Base-by-base conservation (phyloP, 352 stramenopile species). In the Pythium rhizo-oryzae region DNA sequence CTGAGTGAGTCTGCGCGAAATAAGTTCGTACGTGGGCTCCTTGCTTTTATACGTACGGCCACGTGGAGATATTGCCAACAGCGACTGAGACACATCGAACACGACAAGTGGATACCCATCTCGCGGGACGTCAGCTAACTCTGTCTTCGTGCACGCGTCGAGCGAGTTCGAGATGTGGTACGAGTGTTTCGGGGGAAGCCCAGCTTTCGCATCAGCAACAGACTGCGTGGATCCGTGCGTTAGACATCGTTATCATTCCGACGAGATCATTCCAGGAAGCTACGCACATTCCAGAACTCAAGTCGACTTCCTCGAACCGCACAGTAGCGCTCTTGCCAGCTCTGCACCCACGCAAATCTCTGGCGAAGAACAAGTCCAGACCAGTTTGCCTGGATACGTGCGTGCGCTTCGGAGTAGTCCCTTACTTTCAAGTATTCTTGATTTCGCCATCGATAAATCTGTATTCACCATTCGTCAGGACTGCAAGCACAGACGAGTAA, bases 391-490 rank as follows among this genome's bases (percentile, higher is more conserved):
- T 79, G 65, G 7, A 81, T 61, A 56, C 78, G 77, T 30, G 72
- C 72, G 43, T 78, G 65, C 0, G 70, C 67, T 25, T 76, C 65
- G 11, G 69, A 71, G 55, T 81, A 69, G 43, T 79, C 75, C 51
- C 75, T 75, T 13, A 62, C 35, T 11, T 70, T 65, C 44, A 81
- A 50, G 35, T 69, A 81, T 21, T 71, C 69, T 60, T 76, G 69
- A n/a, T 81, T 81, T 50, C 49, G 52, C 49, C 46, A 59, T 33
- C 67, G 56, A 55, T 77, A 81, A 12, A 81, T 79, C 75, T 81
- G 52, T 25, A 51, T 41, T 37, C 21, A n/a, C 52, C 28, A 33
- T 6, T 33, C 28, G 15, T 44, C 12, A 53, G 21, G 43, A 60
- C 19, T 43, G 35, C 61, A 61, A 2, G 41, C 9, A 43, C 33